These are phyloP conservation scores for Prinsepia uniflora DNA, from an alignment of 306 rosid genomes.

Conservation along the genomic window DNA sequence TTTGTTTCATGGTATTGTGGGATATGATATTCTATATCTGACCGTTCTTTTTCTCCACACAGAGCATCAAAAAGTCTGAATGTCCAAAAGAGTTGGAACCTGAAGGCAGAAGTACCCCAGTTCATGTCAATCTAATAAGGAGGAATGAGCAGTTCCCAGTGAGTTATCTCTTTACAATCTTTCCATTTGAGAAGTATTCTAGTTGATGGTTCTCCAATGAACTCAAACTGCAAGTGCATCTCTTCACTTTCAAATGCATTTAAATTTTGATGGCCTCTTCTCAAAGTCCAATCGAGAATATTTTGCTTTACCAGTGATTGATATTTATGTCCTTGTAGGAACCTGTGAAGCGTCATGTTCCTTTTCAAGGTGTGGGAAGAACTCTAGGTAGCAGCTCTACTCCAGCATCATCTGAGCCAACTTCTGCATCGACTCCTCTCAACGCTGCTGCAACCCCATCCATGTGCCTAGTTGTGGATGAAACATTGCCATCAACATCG, in stretches of 20 bases:
- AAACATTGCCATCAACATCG: conserved; percentile 67
- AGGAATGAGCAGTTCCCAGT: conserved; percentile 79
- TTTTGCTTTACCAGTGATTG: not conserved
- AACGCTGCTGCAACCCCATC: conserved; percentile 44
- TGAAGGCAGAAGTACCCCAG: conserved; percentile 64
- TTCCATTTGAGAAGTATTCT: not conserved
- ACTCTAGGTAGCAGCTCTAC: conserved; percentile 84
- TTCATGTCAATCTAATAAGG: conserved; percentile 81
- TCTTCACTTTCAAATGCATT: not conserved
- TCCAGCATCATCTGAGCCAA: conserved; percentile 44
- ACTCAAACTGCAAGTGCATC: conserved; percentile 2
- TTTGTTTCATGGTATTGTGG: conserved; percentile 5
- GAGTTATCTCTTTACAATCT: conserved; percentile 39
- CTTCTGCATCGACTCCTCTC: conserved; percentile 28
- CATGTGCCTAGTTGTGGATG: conserved; percentile 57
- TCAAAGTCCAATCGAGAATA: not conserved
- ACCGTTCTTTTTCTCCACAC: conserved; percentile 30
- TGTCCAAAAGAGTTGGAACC: conserved; percentile 98
- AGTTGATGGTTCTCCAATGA: not conserved
- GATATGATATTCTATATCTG: not conserved
- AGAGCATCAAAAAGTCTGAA: conserved; percentile 90
- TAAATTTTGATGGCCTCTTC: not conserved
- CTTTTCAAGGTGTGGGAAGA: conserved; percentile 94
- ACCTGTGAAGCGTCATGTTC: conserved; percentile 51
- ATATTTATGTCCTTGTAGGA: conserved; percentile 48